Conservation (phyloP, 164 flowering plant species). For the Houttuynia cordata region DNA sequence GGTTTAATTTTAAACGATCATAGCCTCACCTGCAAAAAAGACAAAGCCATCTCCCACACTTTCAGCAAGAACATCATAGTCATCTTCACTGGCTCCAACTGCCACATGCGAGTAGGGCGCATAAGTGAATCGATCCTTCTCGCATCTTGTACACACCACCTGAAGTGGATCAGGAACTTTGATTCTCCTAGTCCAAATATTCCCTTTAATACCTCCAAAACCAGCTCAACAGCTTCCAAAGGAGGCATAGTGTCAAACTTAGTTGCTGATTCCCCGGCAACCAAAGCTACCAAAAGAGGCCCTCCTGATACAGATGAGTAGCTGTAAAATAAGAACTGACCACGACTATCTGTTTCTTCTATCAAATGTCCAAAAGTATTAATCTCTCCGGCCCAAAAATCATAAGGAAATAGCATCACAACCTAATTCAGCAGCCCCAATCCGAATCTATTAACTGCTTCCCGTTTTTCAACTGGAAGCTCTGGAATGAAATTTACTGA, state of each 20-base stretch:
- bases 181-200: constrained; percentile 71
- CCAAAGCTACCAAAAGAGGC: constrained; percentile 90
- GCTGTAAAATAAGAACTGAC: constrained; percentile 90
- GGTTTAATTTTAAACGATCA: too few relatives aligned
- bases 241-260: constrained; percentile 74
- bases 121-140: constrained; percentile 62
- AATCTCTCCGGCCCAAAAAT: constrained; percentile 92
- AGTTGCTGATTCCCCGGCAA: constrained; percentile 94
- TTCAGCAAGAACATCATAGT: constrained; percentile 89
- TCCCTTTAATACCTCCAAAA: constrained; percentile 51
- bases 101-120: constrained; percentile 95
- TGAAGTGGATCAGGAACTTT: constrained; percentile 80
- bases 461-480: constrained; percentile 73
- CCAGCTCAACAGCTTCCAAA: constrained; percentile 58
- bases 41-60: constrained; percentile 80
- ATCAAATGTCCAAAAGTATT: constrained; percentile 93
- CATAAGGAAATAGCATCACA: constrained; percentile 79
- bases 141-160: constrained; percentile 93
- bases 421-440: constrained; percentile 90
- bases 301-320: constrained; percentile 93
- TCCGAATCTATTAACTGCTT: constrained; percentile 79
- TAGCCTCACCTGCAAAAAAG: constrained; percentile 99
- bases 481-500: constrained; percentile 71
- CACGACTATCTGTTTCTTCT: constrained; percentile 61
- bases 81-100: constrained; percentile 87